phyloP scores from a whole-genome alignment of 495 filamentous ascomycete species.

The Penicillium pancosmium region DNA sequence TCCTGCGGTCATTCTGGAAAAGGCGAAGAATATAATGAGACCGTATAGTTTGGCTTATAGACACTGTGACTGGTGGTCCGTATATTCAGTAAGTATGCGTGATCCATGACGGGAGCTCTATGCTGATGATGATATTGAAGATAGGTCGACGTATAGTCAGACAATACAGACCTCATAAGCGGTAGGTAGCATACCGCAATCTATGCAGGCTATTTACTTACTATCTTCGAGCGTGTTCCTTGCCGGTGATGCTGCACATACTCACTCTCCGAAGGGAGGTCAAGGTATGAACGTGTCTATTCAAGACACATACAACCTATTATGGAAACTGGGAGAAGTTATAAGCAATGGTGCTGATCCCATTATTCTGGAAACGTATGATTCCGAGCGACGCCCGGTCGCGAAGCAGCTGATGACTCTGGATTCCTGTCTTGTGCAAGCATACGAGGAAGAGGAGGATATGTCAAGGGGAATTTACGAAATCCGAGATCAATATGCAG shows the following conservation, averaged over 20 bases:
- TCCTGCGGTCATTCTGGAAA: constrained; percentile 15
- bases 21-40: constrained; percentile 19
- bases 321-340: constrained; percentile 52
- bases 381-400: constrained; percentile 34
- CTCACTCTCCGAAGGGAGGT: constrained; percentile 50
- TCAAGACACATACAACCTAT: constrained; percentile 56
- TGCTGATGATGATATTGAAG: neutral
- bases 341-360: constrained; percentile 26
- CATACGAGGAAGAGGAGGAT: constrained; percentile 14
- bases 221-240: constrained; percentile 41
- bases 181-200: constrained; percentile 10
- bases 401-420: constrained; percentile 22
- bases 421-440: constrained; percentile 17
- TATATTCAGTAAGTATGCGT: constrained; percentile 18
- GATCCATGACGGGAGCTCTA: neutral
- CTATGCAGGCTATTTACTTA: constrained; percentile 10
- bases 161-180: constrained; percentile 9
- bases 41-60: constrained; percentile 27
- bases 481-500: constrained; percentile 17
- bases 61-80: constrained; percentile 33
- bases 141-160: constrained; percentile 16
- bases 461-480: constrained; percentile 6
- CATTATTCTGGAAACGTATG: constrained; percentile 39
- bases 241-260: constrained; percentile 56
- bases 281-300: constrained; percentile 59